Evolutionary conservation across 108 stramenopile species (phyloP).

Genomic region (Cyclostephanos invisitatus): DNA sequence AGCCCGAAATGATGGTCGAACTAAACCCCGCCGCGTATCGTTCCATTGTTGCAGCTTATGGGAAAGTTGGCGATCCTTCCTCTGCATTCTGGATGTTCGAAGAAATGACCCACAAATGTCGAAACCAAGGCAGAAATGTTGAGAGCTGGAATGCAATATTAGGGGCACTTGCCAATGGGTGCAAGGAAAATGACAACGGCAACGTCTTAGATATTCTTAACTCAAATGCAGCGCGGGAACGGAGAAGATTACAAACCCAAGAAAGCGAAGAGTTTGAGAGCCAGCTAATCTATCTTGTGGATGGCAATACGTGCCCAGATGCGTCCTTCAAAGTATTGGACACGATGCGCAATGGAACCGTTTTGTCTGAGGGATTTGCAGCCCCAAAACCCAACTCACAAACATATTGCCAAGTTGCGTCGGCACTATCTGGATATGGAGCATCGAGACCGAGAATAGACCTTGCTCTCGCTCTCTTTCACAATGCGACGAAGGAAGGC

Average conservation of each 20-base stretch:
- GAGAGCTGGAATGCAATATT: slow-evolving; percentile 68
- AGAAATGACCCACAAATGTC: slow-evolving; percentile 23
- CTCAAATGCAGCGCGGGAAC: slow-evolving; percentile 19
- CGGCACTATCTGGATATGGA: slow-evolving; percentile 33
- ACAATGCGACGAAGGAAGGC: slow-evolving; percentile 30
- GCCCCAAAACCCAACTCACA: slow-evolving; percentile 66
- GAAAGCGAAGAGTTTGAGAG: slow-evolving; percentile 6
- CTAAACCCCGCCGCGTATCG: slow-evolving; percentile 55
- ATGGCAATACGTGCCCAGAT: slow-evolving; percentile 53
- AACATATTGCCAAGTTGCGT: slow-evolving; percentile 71
- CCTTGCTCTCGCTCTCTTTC: slow-evolving; percentile 31
- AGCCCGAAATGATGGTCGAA: slow-evolving; percentile 21
- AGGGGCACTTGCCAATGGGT: slow-evolving; percentile 52
- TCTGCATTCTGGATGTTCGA: slow-evolving; percentile 70
- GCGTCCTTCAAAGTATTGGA: slow-evolving; percentile 53
- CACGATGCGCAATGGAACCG: slow-evolving; percentile 44
- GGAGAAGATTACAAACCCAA: not conserved
- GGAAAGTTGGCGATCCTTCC: slow-evolving; percentile 59
- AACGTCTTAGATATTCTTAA: slow-evolving; percentile 21
- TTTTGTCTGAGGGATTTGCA: slow-evolving; percentile 4
- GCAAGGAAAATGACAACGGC: not conserved
- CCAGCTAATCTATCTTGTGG: slow-evolving; percentile 31
- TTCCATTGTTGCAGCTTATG: slow-evolving; percentile 62
- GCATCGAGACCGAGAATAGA: slow-evolving; percentile 16
- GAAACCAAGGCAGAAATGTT: slow-evolving; percentile 25